Evolutionary conservation across 2,329 filamentous ascomycete genomes (phyloP).

Genomic region (Hirsutella minnesotensis): DNA sequence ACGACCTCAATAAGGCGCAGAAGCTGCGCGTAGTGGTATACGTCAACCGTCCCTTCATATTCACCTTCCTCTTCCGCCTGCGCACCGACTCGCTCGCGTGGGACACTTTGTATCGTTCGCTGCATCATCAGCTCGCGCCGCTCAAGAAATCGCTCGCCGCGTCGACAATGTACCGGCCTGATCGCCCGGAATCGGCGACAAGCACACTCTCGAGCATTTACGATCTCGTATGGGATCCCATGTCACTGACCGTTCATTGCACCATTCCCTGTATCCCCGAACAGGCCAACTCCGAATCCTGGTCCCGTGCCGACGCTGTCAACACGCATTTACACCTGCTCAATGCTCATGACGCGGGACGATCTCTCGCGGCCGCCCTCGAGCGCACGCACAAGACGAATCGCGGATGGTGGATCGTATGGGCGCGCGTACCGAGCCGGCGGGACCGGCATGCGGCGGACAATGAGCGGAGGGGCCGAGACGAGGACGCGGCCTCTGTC

Average conservation of each 20-base stretch:
- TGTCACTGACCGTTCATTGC: slow-evolving; percentile 43
- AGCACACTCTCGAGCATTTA: slow-evolving; percentile 28
- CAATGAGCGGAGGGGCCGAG: neutral
- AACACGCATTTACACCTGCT: slow-evolving; percentile 55
- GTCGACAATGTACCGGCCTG: slow-evolving; percentile 45
- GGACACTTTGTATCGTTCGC: slow-evolving; percentile 43
- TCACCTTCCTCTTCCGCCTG: slow-evolving; percentile 56
- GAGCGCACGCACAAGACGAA: slow-evolving; percentile 56
- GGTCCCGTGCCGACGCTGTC: slow-evolving; percentile 51
- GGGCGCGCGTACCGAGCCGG: slow-evolving; percentile 42
- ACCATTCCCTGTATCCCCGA: slow-evolving; percentile 56
- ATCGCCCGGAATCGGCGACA: slow-evolving; percentile 2
- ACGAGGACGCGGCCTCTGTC: slow-evolving; percentile 1
- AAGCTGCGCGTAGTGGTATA: slow-evolving; percentile 62
- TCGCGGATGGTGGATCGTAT: slow-evolving; percentile 59
- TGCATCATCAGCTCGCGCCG: slow-evolving; percentile 49
- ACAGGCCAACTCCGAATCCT: slow-evolving; percentile 21
- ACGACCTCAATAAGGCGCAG: slow-evolving; percentile 40
- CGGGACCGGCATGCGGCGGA: slow-evolving; percentile 6
- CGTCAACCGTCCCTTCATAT: slow-evolving; percentile 64
- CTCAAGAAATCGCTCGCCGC: slow-evolving; percentile 42
- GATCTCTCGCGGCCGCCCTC: slow-evolving; percentile 29
- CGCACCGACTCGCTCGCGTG: slow-evolving; percentile 46
- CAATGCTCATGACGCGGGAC: slow-evolving; percentile 37
- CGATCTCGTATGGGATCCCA: slow-evolving; percentile 51